A percentile compares a stretch with the other conserved stretches of the same genome.
These are phyloP conservation scores for Chytriomyces hyalinus DNA, from an alignment of 192 early-diverging fungal species.

Conservation along the genomic window DNA sequence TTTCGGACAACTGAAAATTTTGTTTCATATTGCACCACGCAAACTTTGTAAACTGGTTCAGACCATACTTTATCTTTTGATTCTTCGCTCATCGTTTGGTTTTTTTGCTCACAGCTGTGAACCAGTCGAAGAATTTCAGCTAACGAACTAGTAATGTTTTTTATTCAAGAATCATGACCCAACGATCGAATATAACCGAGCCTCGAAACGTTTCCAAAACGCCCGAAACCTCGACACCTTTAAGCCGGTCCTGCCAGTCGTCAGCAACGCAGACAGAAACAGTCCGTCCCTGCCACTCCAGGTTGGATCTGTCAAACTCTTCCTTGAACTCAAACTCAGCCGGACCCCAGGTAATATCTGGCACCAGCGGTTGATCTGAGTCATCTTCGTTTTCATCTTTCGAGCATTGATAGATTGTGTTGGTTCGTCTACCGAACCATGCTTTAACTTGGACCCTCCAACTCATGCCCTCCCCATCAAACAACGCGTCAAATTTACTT, in stretches of 20 bases:
- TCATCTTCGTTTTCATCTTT: neutral
- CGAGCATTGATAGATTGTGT: neutral
- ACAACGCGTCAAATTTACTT: slow-evolving; percentile 27
- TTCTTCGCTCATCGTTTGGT: too few species aligned
- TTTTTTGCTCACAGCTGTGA: too few species aligned
- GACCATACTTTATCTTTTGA: too few species aligned
- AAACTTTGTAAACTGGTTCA: too few species aligned
- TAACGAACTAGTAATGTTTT: too few species aligned
- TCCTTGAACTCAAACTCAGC: slow-evolving; percentile 7
- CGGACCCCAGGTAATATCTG: slow-evolving; percentile 6
- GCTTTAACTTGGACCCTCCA: slow-evolving; percentile 25
- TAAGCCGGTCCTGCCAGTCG: slow-evolving; percentile 21
- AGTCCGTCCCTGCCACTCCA: slow-evolving; percentile 37
- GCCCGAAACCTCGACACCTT: slow-evolving; percentile 34
- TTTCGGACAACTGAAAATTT: too few species aligned
- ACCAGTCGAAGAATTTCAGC: too few species aligned
- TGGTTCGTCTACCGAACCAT: slow-evolving; percentile 6
- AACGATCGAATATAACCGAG: slow-evolving; percentile 30
- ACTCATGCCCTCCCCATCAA: slow-evolving; percentile 28
- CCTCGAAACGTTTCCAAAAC: slow-evolving; percentile 37
- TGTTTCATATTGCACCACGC: too few species aligned
- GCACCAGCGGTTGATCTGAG: neutral
- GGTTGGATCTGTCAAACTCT: slow-evolving; percentile 35
- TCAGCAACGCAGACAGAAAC: slow-evolving; percentile 29
- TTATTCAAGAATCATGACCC: slow-evolving; percentile 4